Evolutionary conservation across 306 rosid species (phyloP).

Genomic region (Fragaria ananassa): DNA sequence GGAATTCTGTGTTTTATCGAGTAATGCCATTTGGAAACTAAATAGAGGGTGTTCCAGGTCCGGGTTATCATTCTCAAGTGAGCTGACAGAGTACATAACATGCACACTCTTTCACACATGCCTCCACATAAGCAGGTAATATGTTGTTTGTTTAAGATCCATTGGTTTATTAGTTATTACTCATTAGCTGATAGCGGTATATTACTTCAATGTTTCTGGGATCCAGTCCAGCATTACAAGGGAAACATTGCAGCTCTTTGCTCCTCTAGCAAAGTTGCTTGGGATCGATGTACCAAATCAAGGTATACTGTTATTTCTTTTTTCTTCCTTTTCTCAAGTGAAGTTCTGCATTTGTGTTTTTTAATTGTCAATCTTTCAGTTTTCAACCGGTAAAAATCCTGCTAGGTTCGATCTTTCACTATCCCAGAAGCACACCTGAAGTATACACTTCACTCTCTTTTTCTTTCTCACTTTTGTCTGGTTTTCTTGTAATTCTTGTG

Average conservation of each 20-base stretch:
- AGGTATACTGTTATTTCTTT: conserved; percentile 48
- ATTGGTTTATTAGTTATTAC: conserved; percentile 11
- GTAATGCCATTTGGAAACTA: conserved; percentile 33
- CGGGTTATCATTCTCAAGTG: conserved; percentile 94
- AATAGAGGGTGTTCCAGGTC: conserved; percentile 55
- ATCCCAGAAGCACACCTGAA: conserved; percentile 93
- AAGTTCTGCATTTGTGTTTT: neutral
- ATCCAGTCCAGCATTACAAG: conserved; percentile 83
- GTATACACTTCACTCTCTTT: conserved; percentile 40
- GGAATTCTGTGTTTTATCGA: conserved; percentile 15
- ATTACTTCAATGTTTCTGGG: conserved; percentile 4
- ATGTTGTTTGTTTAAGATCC: conserved; percentile 27
- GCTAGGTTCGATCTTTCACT: conserved; percentile 40
- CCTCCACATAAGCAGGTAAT: conserved; percentile 95
- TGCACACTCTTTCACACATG: conserved; percentile 97
- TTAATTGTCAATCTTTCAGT: conserved; percentile 1
- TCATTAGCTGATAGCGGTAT: conserved; percentile 18
- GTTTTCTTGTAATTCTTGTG: conserved; percentile 12
- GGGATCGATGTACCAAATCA: conserved; percentile 87
- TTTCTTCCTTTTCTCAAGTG: neutral
- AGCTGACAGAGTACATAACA: conserved; percentile 92
- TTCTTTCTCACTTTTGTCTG: neutral
- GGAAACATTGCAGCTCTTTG: conserved; percentile 98
- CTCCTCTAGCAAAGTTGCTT: conserved; percentile 98
- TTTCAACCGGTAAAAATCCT: neutral